A percentile compares a stretch with the other conserved stretches of the same genome.
phyloP scores from a whole-genome alignment of 2,329 filamentous ascomycete genomes.

The Parafenestella ontariensis region DNA sequence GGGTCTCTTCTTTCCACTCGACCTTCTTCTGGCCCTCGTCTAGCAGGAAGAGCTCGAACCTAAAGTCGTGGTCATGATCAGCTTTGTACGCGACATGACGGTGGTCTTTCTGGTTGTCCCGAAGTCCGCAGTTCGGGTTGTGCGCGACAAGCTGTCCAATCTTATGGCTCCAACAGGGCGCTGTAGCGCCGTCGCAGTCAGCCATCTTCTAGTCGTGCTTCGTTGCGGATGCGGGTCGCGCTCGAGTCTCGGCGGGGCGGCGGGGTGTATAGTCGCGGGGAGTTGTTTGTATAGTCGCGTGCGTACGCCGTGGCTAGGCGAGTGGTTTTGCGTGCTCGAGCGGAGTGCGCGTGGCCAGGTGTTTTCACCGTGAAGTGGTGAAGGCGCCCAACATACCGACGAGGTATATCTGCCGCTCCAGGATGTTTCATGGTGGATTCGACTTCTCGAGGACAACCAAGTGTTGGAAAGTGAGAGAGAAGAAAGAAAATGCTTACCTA shows the following conservation, averaged over 20 bases:
- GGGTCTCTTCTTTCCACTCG: constrained; percentile 84
- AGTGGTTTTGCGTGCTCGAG: background rate
- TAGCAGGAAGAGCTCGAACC: constrained; percentile 93
- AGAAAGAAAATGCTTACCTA: constrained; percentile 33
- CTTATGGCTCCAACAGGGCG: constrained; percentile 6
- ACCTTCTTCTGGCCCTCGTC: constrained; percentile 92
- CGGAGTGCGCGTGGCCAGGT: background rate
- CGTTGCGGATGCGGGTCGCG: background rate
- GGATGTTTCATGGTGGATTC: constrained; percentile 1
- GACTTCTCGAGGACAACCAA: constrained; percentile 7
- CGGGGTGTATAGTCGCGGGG: background rate
- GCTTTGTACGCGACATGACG: constrained; percentile 13
- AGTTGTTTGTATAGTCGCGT: background rate
- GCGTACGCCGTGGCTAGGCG: background rate
- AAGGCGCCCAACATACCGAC: constrained; percentile 8
- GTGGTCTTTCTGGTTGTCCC: constrained; percentile 8
- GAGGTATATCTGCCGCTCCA: background rate
- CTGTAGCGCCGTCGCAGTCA: background rate
- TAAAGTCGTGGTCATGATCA: constrained; percentile 51
- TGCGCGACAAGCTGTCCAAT: constrained; percentile 19
- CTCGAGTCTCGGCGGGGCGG: background rate
- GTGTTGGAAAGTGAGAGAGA: background rate
- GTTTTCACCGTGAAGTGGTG: constrained; percentile 4
- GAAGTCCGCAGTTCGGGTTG: constrained; percentile 13
- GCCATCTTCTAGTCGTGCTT: constrained; percentile 6